Evolutionary conservation across 2,329 filamentous ascomycete species (phyloP).

Genomic region (Aureobasidium mangrovei): DNA sequence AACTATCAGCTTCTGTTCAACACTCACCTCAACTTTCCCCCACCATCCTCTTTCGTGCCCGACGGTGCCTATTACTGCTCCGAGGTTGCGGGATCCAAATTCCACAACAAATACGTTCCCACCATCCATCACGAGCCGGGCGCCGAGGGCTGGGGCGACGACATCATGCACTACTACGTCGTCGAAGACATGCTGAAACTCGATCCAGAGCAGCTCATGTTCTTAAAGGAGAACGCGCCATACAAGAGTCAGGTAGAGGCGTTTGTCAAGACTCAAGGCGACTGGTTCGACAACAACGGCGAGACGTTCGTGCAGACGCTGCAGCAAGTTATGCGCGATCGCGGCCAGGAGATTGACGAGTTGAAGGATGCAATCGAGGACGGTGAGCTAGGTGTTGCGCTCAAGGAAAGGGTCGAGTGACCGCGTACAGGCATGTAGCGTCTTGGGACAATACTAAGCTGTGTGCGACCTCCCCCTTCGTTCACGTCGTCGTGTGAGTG

Average conservation of each 20-base stretch:
- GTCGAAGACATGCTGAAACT: conserved; percentile 58
- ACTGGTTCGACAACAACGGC: conserved; percentile 57
- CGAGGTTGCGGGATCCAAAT: conserved; percentile 4
- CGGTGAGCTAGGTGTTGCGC: conserved; percentile 59
- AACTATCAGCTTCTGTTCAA: conserved; percentile 45
- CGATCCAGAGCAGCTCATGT: conserved; percentile 51
- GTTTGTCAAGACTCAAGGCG: conserved; percentile 44
- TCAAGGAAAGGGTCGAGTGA: not conserved
- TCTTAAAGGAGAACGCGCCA: conserved; percentile 47
- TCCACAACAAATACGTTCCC: conserved; percentile 16
- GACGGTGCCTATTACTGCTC: conserved; percentile 10
- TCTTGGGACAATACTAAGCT: too few species aligned
- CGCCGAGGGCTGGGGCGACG: conserved; percentile 56
- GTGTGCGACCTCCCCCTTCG: too few species aligned
- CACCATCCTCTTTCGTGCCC: conserved; percentile 21
- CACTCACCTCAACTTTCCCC: conserved; percentile 43
- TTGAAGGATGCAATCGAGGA: conserved; percentile 59
- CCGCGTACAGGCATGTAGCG: too few species aligned
- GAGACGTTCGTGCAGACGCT: conserved; percentile 54
- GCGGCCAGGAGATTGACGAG: conserved; percentile 43
- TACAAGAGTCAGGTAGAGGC: conserved; percentile 49
- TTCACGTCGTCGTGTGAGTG: too few species aligned
- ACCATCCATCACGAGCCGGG: conserved; percentile 31
- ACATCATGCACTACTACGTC: conserved; percentile 54
- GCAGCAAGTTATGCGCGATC: conserved; percentile 46